Percentiles rank a stretch among this genome's conserved stretches.
These are phyloP conservation scores for Phlyctochytrium bullatum DNA, from an alignment of 192 early-diverging fungal genomes.

Conservation along the genomic window DNA sequence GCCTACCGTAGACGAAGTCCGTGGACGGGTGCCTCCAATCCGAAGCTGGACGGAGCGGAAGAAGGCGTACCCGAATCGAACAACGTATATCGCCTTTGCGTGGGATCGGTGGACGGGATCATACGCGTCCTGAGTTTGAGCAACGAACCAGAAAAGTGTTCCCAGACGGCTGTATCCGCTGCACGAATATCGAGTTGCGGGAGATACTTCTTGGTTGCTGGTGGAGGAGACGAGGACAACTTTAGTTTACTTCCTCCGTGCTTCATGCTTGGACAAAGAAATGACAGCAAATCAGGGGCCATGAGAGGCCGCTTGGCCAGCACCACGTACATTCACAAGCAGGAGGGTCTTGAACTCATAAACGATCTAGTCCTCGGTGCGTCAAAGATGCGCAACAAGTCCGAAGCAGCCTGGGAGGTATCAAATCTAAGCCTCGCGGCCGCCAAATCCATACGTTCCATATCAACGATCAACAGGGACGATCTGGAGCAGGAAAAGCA, in stretches of 20 bases:
- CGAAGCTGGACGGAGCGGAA: no score
- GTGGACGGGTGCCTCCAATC: slow-evolving; percentile 7
- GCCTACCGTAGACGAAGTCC: not conserved
- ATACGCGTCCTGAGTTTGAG: slow-evolving; percentile 3
- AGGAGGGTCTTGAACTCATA: not conserved
- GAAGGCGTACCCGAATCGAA: not conserved
- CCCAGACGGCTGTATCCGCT: not conserved
- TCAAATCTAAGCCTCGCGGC: not conserved
- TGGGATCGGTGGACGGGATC: slow-evolving; percentile 6
- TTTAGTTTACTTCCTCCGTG: not conserved
- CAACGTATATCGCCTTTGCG: not conserved
- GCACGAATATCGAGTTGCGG: not conserved
- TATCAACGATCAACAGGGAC: not conserved
- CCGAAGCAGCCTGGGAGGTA: not conserved
- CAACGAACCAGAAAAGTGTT: not conserved
- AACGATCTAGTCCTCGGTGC: not conserved
- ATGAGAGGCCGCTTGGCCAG: not conserved
- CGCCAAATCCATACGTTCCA: not conserved
- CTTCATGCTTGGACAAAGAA: not conserved
- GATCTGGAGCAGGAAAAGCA: not conserved
- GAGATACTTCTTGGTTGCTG: not conserved
- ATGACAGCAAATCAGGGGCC: not conserved
- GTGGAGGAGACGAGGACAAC: not conserved
- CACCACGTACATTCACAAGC: not conserved
- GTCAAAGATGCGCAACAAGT: not conserved